Evolutionary conservation across 2,329 filamentous ascomycete species (phyloP).

Genomic region (Diaporthe batatas): DNA sequence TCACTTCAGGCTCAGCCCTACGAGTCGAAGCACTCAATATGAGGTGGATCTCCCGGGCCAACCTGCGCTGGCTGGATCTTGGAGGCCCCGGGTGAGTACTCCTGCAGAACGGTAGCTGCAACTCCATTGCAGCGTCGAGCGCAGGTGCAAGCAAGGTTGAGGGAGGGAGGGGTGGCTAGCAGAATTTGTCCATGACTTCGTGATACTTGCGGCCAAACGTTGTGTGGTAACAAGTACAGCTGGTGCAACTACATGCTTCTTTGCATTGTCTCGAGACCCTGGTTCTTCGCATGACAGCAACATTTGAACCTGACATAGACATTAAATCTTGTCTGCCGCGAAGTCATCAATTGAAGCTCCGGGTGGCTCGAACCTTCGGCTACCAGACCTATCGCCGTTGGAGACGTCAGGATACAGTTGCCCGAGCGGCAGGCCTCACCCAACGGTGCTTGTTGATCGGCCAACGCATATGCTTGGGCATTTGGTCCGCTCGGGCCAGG

Average conservation of each 20-base stretch:
- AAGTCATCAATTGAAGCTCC: background rate
- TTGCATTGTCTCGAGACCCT: background rate
- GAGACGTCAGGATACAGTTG: background rate
- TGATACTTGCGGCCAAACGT: background rate
- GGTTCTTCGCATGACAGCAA: background rate
- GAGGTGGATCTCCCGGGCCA: background rate
- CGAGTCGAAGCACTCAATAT: background rate
- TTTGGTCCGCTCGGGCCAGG: background rate
- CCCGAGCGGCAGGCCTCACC: background rate
- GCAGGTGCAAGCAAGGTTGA: background rate
- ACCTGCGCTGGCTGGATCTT: background rate
- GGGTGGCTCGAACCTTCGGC: background rate
- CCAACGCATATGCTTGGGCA: background rate
- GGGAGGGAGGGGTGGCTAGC: background rate
- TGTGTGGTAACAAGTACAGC: background rate
- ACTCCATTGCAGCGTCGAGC: background rate
- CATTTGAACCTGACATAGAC: background rate
- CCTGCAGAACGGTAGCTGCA: background rate
- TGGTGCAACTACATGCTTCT: background rate
- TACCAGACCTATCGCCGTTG: background rate
- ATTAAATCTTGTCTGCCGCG: background rate
- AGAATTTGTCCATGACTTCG: background rate
- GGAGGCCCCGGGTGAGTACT: background rate
- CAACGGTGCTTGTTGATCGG: background rate
- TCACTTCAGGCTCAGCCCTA: constrained; percentile 19